These are phyloP conservation scores for Ulota crispa DNA, from an alignment of 225 moss, liverwort and hornwort species.

Conservation along the genomic window DNA sequence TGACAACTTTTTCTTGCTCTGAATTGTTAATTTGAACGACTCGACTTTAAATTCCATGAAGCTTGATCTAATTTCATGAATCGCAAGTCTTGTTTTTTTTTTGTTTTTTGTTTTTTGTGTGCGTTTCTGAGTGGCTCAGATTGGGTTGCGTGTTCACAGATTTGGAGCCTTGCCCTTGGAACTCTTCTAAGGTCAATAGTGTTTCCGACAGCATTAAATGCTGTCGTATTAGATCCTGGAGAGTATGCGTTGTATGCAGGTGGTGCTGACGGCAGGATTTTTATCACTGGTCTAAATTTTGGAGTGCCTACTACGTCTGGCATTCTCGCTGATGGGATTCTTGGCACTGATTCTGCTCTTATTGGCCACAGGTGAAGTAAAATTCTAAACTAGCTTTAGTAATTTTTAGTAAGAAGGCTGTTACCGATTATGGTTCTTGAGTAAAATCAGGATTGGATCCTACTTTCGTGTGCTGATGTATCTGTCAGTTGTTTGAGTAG, in stretches of 20 bases:
- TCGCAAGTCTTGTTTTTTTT: not conserved
- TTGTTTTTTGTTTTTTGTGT: not conserved
- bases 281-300: conserved; percentile 94
- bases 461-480: not conserved
- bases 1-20: not conserved
- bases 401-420: not conserved
- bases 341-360: conserved; percentile 91
- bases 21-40: not conserved
- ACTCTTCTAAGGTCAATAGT: conserved; percentile 91
- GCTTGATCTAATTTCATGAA: not conserved
- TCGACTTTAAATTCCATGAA: not conserved
- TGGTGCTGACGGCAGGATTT: conserved; percentile 94
- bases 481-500: conserved; percentile 7
- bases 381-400: not conserved
- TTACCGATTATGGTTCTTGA: not conserved
- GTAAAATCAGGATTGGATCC: not conserved
- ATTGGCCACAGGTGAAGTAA: conserved; percentile 82
- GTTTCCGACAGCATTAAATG: conserved; percentile 86
- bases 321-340: conserved; percentile 82
- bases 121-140: not conserved
- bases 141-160: conserved; percentile 48
- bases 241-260: conserved; percentile 98
- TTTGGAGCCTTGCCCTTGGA: conserved; percentile 95
- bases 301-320: conserved; percentile 91
- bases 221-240: conserved; percentile 87